Percentiles rank a stretch among this genome's conserved stretches.
phyloP scores from a whole-genome alignment of 352 stramenopile species.

The Pythium phragmitis region DNA sequence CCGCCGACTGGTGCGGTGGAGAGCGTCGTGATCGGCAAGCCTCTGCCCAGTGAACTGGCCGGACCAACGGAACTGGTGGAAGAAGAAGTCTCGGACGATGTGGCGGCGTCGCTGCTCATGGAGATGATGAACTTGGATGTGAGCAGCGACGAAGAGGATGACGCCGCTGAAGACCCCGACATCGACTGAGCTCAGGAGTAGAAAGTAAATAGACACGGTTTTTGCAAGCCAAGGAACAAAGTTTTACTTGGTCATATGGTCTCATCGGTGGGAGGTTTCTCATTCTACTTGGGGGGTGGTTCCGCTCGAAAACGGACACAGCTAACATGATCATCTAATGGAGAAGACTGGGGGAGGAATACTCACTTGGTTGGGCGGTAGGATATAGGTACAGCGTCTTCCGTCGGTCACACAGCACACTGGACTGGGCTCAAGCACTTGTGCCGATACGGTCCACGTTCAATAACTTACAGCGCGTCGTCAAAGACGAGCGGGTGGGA shows the following conservation, averaged over 20 bases:
- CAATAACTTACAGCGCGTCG: constrained; percentile 40
- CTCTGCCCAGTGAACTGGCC: constrained; percentile 35
- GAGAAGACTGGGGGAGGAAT: not conserved
- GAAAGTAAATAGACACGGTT: constrained; percentile 5
- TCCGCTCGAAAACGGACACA: not conserved
- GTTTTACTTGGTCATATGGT: constrained; percentile 9
- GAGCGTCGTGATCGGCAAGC: constrained; percentile 35
- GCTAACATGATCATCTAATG: constrained; percentile 14
- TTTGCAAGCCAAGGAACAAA: constrained; percentile 7
- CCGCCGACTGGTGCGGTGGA: not conserved
- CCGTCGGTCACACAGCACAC: constrained; percentile 17
- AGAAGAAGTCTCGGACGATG: constrained; percentile 66
- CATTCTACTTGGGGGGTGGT: constrained; percentile 11
- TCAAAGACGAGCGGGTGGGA: constrained; percentile 55
- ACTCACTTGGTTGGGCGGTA: constrained; percentile 8
- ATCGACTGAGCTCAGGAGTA: constrained; percentile 12
- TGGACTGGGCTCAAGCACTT: not conserved
- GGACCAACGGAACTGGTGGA: constrained; percentile 34
- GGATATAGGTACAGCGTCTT: constrained; percentile 26
- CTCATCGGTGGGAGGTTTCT: constrained; percentile 1
- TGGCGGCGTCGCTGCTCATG: constrained; percentile 59
- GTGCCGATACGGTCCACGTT: constrained; percentile 19
- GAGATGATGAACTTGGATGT: constrained; percentile 78
- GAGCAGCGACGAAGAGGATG: constrained; percentile 81
- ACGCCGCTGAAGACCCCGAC: constrained; percentile 16